Evolutionary conservation across 192 early-diverging fungal species (phyloP), one percentile per base, ranked within the genome.

Genomic region (Entomortierella parvispora): DNA sequence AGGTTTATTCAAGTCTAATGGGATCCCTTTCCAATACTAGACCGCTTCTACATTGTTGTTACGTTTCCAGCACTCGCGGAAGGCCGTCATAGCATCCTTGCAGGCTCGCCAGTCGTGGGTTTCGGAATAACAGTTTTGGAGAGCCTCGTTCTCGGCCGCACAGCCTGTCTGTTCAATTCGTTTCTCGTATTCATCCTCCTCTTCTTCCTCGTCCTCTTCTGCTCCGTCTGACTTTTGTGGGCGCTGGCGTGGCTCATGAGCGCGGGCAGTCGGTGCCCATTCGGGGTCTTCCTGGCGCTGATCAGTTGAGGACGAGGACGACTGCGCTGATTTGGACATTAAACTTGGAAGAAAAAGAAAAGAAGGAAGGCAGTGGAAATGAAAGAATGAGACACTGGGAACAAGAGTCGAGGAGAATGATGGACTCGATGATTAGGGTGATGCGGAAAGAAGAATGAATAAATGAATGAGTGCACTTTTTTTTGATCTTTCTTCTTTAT

Each of bases 101-200:
- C 96, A 98, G 44, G 85, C 77, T 43, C 96, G 87, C 94, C 94
- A 98, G 81, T 98, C 96, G 58, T 91, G 87, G 17, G 86, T 93
- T 50, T 95, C 93, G 22, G 86, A 87, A 76, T 93, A 90, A 77
- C 96, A 98, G 63, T 93, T 79, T 55, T 93, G 91, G 43, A 98
- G 83, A 2, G 67, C 81, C 56, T 94, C 92, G 81, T 96, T 94
- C 71, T 98, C 88, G 22, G 82, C 66, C 65, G 79, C 87, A 69
- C 96, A 98, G 6, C 96, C 96, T 17, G 93, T 91, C 31, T 80
- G 72, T 44, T 83, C 83, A 58, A 97, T 95, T 42, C 94, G 88
- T 23, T 81, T 81, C 64, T 92, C 88, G 83, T 92, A 96, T 51
- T 86, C 88, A 68, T 97, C 95, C 14, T 90, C 90, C n/a, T 93